Evolutionary conservation across 495 filamentous ascomycete genomes (phyloP), one percentile per base, ranked within the genome.

Genomic region (Hypoxylon lenormandii): DNA sequence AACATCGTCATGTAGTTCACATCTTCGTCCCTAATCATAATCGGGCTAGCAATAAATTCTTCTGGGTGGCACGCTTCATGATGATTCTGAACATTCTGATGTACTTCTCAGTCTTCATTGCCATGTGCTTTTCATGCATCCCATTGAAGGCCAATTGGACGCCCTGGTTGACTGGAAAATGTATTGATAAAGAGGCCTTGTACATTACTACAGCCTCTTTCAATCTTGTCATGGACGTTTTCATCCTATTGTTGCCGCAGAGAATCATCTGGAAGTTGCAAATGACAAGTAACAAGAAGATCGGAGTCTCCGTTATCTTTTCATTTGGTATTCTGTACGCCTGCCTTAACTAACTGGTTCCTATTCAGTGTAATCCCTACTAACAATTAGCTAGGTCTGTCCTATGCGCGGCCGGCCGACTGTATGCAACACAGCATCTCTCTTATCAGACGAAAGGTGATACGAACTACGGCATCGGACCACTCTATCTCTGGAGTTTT

Each of bases 41-140:
- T 7, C 26, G 26, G 26, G 3, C 22, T 3, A 54, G 65, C n/a
- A 61, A 69, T 22, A 4, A 16, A 0, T 70, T 75, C 56, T 77
- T 52, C 54, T 75, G 42, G 3, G 50, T 70, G 4, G 66, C 73
- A n/a, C 79, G 73, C 38, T 49, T 69, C 16, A 57, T 79, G 1
- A 78, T 83, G 26, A 65, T 68, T 1, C 22, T 82, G 2, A 81
- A 82, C 47, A 51, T 79, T 0, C 7, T 75, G 0, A 78, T 83
- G 43, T 67, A 81, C 26, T 50, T 80, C 10, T 64, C 76, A 0
- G 82, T 77, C 33, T 58, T 83, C 7, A 50, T 86, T 21, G 73
- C 77, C 1, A 70, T 70, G 0, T 70, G 78, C 5, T 80, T 84
- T 30, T 73, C 80, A 37, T 86, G 84, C 55, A 68, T 55, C 4